Percentiles rank a stretch among this genome's conserved stretches.
Evolutionary conservation across 106 monocot species (phyloP).

Genomic region (Acorus calamus): DNA sequence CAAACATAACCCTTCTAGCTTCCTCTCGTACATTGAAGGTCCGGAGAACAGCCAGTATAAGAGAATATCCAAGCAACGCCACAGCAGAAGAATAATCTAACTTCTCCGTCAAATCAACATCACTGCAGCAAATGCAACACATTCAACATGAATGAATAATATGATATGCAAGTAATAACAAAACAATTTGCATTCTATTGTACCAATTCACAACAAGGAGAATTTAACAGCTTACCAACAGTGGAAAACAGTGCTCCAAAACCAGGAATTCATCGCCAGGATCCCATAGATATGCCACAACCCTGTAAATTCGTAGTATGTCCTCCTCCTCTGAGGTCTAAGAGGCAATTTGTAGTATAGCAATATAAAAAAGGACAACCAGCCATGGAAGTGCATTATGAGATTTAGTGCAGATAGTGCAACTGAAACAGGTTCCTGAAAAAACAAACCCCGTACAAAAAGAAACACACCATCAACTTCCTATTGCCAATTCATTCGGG

Average conservation of each 20-base stretch:
- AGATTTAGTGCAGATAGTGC: conserved; percentile 75
- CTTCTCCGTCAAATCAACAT: conserved; percentile 82
- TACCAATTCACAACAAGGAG: neutral
- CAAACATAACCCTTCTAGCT: conserved; percentile 84
- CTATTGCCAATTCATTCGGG: too few species aligned
- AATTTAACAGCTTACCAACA: conserved; percentile 40
- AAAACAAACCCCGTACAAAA: neutral
- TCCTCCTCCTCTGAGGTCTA: conserved; percentile 58
- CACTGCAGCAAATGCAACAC: conserved; percentile 29
- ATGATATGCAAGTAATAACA: neutral
- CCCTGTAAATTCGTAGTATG: conserved; percentile 89
- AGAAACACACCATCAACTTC: neutral
- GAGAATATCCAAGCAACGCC: conserved; percentile 77
- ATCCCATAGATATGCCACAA: conserved; percentile 90
- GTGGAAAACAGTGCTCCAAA: conserved; percentile 94
- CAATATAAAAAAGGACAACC: conserved; percentile 73
- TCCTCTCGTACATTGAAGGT: conserved; percentile 79
- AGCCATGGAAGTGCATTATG: conserved; percentile 75
- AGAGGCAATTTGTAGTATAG: conserved; percentile 71
- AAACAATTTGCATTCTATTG: neutral
- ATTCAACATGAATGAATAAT: too few species aligned
- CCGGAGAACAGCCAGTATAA: conserved; percentile 66
- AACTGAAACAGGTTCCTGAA: conserved; percentile 87
- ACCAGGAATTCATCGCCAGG: conserved; percentile 90
- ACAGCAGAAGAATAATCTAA: conserved; percentile 94